Base-by-base conservation (phyloP, 345 rosid genomes). In the Aegle marmelos region DNA sequence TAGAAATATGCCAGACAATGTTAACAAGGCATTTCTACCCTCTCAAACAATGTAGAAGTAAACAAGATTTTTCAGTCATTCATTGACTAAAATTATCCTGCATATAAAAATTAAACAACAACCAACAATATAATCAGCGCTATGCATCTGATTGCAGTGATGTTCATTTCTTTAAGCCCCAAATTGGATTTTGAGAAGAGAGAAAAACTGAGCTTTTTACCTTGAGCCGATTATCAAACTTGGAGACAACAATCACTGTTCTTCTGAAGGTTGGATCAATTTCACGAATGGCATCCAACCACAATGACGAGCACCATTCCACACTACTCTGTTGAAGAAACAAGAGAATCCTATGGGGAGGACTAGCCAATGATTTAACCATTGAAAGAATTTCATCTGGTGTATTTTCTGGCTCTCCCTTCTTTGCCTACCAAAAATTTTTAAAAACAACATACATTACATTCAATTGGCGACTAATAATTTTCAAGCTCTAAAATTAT, bases 301-400 rank as follows among this genome's bases (percentile, higher is more conserved):
- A 96, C 85, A 96, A 79, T 0, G 99, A 96, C 13, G 98, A 96
- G 70, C 99, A 96, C 99, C 98, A 96, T 28, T 94, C 99, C 39
- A 96, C 99, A 77, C 99, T 92, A 74, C 98, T 96, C 82, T 96
- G 99, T 82, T 96, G 98, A 76, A 94, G 95, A 79, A 96, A 96
- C 84, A 96, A 63, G 61, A 96, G 87, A 79, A 96, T 89, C 24
- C 97, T 93, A 85, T 96, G 97, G 41, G 98, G 98, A 85, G 99
- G 99, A 82, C 93, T 87, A 76, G 99, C 97, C 74, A 96, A 68
- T 30, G 94, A 87, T 83, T 94, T 96, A 60, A 96, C 98, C 99
- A 96, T 96, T 0, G 95, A 90, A 48, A 96, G 87, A 79, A 94
- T 94, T 73, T 96, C 98, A 31, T 96, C 91, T 2, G 99, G 99